Evolutionary conservation across 2,329 filamentous ascomycete genomes (phyloP).

Genomic region (Paraphaeosphaeria sporulosa): DNA sequence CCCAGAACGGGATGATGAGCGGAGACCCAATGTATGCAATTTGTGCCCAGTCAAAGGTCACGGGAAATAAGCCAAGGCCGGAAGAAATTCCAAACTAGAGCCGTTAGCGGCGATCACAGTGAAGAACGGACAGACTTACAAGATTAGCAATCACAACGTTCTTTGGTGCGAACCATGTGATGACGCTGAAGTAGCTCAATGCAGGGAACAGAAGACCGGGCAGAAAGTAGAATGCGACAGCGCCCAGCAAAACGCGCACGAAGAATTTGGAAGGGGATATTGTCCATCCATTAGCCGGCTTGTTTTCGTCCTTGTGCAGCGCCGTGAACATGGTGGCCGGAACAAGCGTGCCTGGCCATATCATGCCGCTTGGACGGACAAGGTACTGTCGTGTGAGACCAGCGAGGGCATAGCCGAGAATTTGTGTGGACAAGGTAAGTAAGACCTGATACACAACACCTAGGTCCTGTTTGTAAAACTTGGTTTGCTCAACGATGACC

Average conservation of each 20-base stretch:
- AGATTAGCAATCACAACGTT: conserved; percentile 87
- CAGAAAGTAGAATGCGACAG: conserved; percentile 84
- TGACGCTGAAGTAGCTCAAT: conserved; percentile 85
- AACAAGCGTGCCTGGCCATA: conserved; percentile 89
- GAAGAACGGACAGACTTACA: conserved; percentile 42
- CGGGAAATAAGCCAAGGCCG: conserved; percentile 80
- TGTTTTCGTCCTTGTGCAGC: conserved; percentile 84
- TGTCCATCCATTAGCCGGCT: conserved; percentile 80
- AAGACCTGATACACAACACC: conserved; percentile 80
- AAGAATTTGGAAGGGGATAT: conserved; percentile 88
- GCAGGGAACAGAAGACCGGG: conserved; percentile 84
- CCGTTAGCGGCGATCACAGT: conserved; percentile 15
- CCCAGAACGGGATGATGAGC: conserved; percentile 84
- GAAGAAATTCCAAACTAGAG: conserved; percentile 78
- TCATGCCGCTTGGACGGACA: conserved; percentile 86
- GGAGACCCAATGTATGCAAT: conserved; percentile 88
- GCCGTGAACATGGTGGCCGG: conserved; percentile 90
- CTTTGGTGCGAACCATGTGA: conserved; percentile 88
- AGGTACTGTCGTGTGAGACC: conserved; percentile 82
- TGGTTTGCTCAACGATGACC: conserved; percentile 87
- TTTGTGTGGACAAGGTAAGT: conserved; percentile 84
- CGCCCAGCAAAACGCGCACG: conserved; percentile 72
- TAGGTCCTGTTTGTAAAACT: conserved; percentile 85
- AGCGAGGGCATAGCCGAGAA: conserved; percentile 85
- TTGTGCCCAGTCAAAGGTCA: conserved; percentile 93